Percentiles rank a stretch among this genome's conserved stretches.
phyloP scores from a whole-genome alignment of 1,139 yeast species.

The Magnusiomyces suaveolens region DNA sequence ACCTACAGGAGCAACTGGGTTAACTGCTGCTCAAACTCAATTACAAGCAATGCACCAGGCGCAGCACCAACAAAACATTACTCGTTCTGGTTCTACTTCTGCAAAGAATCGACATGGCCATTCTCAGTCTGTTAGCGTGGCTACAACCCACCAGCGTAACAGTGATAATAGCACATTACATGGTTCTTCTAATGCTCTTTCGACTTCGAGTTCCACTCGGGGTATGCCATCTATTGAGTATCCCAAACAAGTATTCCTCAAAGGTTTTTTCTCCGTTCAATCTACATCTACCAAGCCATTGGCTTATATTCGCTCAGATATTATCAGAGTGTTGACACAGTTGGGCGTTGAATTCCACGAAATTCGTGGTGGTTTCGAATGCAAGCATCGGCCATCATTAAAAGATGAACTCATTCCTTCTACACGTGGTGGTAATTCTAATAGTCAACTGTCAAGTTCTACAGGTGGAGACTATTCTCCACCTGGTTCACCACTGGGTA shows the following conservation, averaged over 20 bases:
- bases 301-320: slow-evolving; percentile 78
- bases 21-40: neutral
- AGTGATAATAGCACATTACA: neutral
- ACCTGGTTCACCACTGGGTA: slow-evolving; percentile 8
- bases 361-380: slow-evolving; percentile 88
- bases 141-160: neutral
- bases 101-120: neutral
- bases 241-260: slow-evolving; percentile 82
- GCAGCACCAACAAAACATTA: neutral
- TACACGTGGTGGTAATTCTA: neutral
- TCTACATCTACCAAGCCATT: slow-evolving; percentile 90
- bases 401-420: neutral
- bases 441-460: neutral
- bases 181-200: slow-evolving; percentile 2
- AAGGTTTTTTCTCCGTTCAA: slow-evolving; percentile 92
- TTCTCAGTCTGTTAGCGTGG: slow-evolving; percentile 9
- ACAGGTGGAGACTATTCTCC: slow-evolving; percentile 4
- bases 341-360: slow-evolving; percentile 79
- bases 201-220: slow-evolving; percentile 34
- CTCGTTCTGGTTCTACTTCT: neutral
- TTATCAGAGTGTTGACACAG: slow-evolving; percentile 66
- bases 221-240: slow-evolving; percentile 94
- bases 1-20: neutral
- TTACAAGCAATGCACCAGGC: neutral
- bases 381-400: slow-evolving; percentile 52